Evolutionary conservation across 768 basidiomycete species (phyloP).

Genomic region (Lentinus tigrinus): DNA sequence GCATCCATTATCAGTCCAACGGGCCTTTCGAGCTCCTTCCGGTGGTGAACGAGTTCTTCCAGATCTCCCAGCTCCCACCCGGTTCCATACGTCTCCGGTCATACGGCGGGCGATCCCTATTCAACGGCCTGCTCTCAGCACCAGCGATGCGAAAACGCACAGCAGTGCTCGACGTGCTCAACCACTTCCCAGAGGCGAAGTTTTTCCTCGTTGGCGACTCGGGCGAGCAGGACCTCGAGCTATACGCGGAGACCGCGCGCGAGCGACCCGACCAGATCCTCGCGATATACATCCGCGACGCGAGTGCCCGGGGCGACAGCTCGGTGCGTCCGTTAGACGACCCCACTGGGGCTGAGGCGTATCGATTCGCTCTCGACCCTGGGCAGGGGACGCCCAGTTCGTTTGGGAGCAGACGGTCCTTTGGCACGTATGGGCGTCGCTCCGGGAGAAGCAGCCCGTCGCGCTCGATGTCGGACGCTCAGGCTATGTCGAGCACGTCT

Average conservation of each 20-base stretch:
- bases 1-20: constrained; percentile 62
- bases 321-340: constrained; percentile 50
- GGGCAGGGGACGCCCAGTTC: neutral
- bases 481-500: constrained; percentile 1
- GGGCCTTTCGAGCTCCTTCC: constrained; percentile 84
- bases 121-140: constrained; percentile 80
- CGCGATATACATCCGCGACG: constrained; percentile 84
- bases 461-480: constrained; percentile 17
- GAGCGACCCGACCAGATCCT: constrained; percentile 70
- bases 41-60: constrained; percentile 73
- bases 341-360: constrained; percentile 50
- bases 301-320: constrained; percentile 37
- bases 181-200: constrained; percentile 66
- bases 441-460: constrained; percentile 5
- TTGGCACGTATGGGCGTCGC: neutral
- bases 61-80: constrained; percentile 63
- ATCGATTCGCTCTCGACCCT: neutral
- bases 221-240: constrained; percentile 93
- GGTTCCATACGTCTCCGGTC: constrained; percentile 84
- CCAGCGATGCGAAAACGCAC: constrained; percentile 82
- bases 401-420: neutral
- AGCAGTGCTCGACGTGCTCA: constrained; percentile 75
- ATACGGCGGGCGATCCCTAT: constrained; percentile 79
- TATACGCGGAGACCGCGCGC: constrained; percentile 76
- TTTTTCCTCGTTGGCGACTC: constrained; percentile 91